These are phyloP conservation scores for Helminthosporium solani DNA, from an alignment of 2,329 filamentous ascomycete species.

Conservation along the genomic window DNA sequence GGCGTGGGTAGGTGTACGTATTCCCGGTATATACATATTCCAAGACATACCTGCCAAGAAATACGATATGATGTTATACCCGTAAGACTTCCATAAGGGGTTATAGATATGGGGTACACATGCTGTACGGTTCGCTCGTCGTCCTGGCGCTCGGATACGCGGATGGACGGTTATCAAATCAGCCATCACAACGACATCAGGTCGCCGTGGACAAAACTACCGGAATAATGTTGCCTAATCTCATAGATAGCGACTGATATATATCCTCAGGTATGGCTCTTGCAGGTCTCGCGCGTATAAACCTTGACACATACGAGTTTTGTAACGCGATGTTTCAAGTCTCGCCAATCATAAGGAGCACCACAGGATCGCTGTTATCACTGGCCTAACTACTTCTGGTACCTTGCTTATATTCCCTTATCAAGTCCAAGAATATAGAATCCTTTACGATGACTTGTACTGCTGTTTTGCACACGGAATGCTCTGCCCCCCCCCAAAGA, in stretches of 20 bases:
- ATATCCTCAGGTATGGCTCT: slow-evolving; percentile 11
- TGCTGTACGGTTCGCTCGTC: not conserved
- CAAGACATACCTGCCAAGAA: too few relatives aligned
- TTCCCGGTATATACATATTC: too few relatives aligned
- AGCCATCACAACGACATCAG: not conserved
- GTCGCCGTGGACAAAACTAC: slow-evolving; percentile 1
- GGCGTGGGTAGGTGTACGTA: not conserved
- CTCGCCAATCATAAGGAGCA: slow-evolving; percentile 15
- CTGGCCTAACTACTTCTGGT: slow-evolving; percentile 5
- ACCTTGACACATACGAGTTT: slow-evolving; percentile 22
- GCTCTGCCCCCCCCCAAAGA: too few relatives aligned
- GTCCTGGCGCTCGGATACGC: slow-evolving; percentile 24
- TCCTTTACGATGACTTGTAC: not conserved
- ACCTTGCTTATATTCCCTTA: slow-evolving; percentile 10
- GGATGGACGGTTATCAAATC: slow-evolving; percentile 8
- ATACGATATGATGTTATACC: too few relatives aligned
- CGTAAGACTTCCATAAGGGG: too few relatives aligned
- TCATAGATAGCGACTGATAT: slow-evolving; percentile 17
- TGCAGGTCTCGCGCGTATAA: not conserved
- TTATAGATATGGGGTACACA: not conserved
- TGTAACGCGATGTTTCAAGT: slow-evolving; percentile 18
- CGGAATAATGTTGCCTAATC: not conserved
- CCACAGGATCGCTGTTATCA: not conserved
- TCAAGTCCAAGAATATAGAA: slow-evolving; percentile 15
- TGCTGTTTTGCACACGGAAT: not conserved